These are phyloP conservation scores for Phytophthora ohioensis DNA, from an alignment of 352 stramenopile genomes.

Conservation along the genomic window DNA sequence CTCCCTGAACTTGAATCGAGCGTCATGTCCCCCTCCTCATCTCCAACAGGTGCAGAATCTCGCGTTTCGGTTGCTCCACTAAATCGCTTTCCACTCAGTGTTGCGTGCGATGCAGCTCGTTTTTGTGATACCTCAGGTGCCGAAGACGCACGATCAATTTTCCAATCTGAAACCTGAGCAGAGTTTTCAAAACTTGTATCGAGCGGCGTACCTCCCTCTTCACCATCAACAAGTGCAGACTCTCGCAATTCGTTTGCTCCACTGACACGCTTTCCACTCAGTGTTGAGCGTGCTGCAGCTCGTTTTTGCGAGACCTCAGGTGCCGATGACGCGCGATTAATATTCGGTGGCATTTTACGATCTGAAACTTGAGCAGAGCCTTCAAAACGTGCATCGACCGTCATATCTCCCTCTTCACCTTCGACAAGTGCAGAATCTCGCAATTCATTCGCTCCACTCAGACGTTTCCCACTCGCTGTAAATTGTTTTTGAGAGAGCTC, in stretches of 20 bases:
- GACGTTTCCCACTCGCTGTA: background rate
- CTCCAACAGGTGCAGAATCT: slow-evolving; percentile 6
- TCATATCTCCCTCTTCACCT: too few species aligned
- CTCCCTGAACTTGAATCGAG: slow-evolving; percentile 23
- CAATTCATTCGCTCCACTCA: background rate
- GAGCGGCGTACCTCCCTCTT: background rate
- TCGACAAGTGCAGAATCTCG: background rate
- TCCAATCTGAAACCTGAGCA: too few species aligned
- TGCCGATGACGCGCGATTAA: too few species aligned
- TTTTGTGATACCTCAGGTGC: too few species aligned
- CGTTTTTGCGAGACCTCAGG: background rate
- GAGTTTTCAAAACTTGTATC: background rate
- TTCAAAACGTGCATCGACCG: too few species aligned
- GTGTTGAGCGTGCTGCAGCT: background rate
- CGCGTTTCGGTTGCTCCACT: slow-evolving; percentile 13
- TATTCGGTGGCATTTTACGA: too few species aligned
- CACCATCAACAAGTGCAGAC: background rate
- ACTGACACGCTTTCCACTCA: background rate
- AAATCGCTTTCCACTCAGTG: slow-evolving; percentile 1
- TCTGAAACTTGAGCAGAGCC: too few species aligned
- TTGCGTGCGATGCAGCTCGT: background rate
- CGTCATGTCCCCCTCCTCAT: slow-evolving; percentile 12
- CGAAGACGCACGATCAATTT: too few species aligned
- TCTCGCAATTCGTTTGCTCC: background rate
- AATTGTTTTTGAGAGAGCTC: slow-evolving; percentile 7